Conservation (phyloP, 148 eudicot genomes). For the Fallopia convolvulus region DNA sequence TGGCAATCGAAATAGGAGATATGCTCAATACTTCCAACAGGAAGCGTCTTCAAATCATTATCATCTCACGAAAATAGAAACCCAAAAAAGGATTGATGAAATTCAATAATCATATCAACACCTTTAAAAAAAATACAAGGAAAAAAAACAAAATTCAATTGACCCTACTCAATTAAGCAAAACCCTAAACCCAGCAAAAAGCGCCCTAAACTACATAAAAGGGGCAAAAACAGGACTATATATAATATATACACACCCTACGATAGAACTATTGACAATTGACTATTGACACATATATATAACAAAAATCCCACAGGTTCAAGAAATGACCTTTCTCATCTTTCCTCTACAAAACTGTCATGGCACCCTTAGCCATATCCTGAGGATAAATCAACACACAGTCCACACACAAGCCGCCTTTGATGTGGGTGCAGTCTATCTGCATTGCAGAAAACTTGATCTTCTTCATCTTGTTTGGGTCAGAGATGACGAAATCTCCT, state of each 20-base stretch:
- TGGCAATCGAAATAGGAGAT: too few relatives aligned
- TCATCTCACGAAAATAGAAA: too few relatives aligned
- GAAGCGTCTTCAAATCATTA: too few relatives aligned
- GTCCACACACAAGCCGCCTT: constrained; percentile 81
- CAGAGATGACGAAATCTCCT: constrained; percentile 59
- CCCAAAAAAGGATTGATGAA: background rate
- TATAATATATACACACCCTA: background rate
- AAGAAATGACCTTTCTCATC: background rate
- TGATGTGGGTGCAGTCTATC: constrained; percentile 83
- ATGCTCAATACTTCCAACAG: too few relatives aligned
- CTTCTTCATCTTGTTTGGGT: constrained; percentile 34
- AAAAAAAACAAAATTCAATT: background rate
- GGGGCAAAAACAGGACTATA: background rate
- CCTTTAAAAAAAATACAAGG: background rate
- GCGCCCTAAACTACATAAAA: background rate
- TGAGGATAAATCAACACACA: constrained; percentile 61
- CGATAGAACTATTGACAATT: background rate
- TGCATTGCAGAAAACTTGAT: constrained; percentile 66
- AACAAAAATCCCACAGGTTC: background rate
- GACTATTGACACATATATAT: background rate
- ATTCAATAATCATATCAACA: background rate
- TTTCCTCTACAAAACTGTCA: constrained; percentile 17
- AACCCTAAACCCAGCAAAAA: background rate
- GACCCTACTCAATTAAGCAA: background rate
- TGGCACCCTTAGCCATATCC: constrained; percentile 27